These are phyloP conservation scores for Sporisorium sorghi DNA, from an alignment of 1,284 basidiomycete species.

Conservation along the genomic window DNA sequence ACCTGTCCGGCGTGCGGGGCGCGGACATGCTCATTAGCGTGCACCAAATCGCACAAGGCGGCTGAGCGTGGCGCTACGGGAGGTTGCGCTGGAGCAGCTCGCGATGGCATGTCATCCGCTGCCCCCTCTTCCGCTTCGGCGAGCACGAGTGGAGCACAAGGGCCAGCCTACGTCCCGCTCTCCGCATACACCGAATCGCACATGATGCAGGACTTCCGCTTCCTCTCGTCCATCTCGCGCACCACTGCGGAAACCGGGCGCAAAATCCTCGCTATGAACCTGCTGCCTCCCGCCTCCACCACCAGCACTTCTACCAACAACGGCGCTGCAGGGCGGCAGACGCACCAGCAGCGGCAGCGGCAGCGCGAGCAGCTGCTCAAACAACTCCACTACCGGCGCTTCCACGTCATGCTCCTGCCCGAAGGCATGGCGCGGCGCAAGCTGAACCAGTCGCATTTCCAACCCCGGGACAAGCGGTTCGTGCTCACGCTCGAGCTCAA, in stretches of 20 bases:
- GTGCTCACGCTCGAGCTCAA: conserved; percentile 18
- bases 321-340: not conserved
- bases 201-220: conserved; percentile 40
- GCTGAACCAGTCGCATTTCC: conserved; percentile 15
- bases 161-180: conserved; percentile 18
- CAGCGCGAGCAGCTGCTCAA: conserved; percentile 38
- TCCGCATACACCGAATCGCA: conserved; percentile 24
- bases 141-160: not conserved
- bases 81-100: not conserved
- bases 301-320: not conserved
- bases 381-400: conserved; percentile 38
- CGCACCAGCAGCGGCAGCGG: conserved; percentile 31
- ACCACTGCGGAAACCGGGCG: conserved; percentile 23
- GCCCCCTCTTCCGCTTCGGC: not conserved
- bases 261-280: conserved; percentile 24
- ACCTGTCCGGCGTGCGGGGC: conserved; percentile 35
- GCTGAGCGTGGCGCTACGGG: not conserved
- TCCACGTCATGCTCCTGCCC: conserved; percentile 32
- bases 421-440: conserved; percentile 39
- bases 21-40: conserved; percentile 36
- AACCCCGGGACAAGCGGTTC: conserved; percentile 18
- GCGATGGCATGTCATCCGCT: not conserved
- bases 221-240: conserved; percentile 33
- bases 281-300: conserved; percentile 13
- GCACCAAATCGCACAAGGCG: conserved; percentile 34